Base-by-base conservation (phyloP, 805 yeast genomes). In the Peterozyma xylosa region DNA sequence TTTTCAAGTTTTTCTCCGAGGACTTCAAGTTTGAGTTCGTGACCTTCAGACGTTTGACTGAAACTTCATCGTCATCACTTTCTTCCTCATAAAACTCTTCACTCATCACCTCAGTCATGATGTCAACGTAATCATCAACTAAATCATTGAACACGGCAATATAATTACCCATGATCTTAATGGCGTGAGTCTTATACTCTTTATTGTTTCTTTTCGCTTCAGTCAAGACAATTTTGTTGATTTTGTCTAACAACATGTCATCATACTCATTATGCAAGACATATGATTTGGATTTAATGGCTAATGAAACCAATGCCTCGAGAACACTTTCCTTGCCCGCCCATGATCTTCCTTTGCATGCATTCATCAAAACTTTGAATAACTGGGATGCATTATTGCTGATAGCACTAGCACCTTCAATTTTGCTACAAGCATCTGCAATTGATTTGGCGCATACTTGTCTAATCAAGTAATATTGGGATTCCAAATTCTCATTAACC, bases 271-370 rank as follows among this genome's bases (percentile, higher is more conserved):
- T 52, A 0, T 46, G 38, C 0, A 41, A 33, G 11, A 80, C 50
- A 37, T 56, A 65, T 0, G 50, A 52, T 39, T 67, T 61, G 9
- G 78, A 69, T 47, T 76, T 77, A 14, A 66, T 54, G 0, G 82
- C 56, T 30, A 85, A 67, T 1, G 76, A 62, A 0, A 86, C 83
- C 43, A 90, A 63, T 0, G 96, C 86, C 33, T 77, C 78, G 15
- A 88, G 65, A 1, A 93, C 73, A 29, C 70, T 60, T 52, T 89
- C 96, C 54, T 91, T 91, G 5, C 97, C 98, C 13, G 72, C 71
- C 93, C 96, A 91, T 9, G 91, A 75, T 47, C 95, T 76, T 1
- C 96, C 96, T 44, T 71, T 68, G 44, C 80, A 70, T 0, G 95
- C 78, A 29, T 70, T 71, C 14, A 85, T 57, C 38, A 87, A 64